Base-by-base conservation (phyloP, 2,329 filamentous ascomycete species). In the Monilinia aucupariae region DNA sequence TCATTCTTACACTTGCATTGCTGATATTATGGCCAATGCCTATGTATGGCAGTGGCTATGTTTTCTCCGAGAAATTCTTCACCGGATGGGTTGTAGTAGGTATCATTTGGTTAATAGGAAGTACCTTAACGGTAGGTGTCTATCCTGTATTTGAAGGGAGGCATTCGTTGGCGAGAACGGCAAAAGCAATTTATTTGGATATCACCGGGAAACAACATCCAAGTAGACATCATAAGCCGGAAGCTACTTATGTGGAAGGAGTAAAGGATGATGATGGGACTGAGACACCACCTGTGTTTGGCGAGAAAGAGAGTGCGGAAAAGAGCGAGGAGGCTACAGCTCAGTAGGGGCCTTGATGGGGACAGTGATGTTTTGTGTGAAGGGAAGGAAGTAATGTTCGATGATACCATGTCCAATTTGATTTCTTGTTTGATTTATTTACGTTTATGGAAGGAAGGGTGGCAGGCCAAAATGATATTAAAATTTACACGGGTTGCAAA, bases 21-120 rank as follows among this genome's bases (percentile, higher is more conserved):
- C 78, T 96, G 0, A 80, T 96, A 2, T 82, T 96, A 20, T 96
- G 92, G 91, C 92, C 92, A 0, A 93, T 96, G 82, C 92, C 92
- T 1, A 86, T 96, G 85, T 96, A 94, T 72, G 92, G 91, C 13
- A 81, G 82, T 0, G 83, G 83, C 0, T 96, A 96, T 73, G 82
- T 96, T 61, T 96, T 94, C 76, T 86, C 82, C 74, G 89, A 90
- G 79, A 81, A 80, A 30, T 94, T 94, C 79, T 94, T 93, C 76
- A 90, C 88, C 0, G 89, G 89, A 52, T 93, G 89, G 89, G 84
- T 92, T 13, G 81, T 85, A 1, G 84, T 91, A 10, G 88, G 87
- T 12, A 89, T 94, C 61, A 79, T 92, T 49, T 94, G 90, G 90
- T 82, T 93, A 68, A 91, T 92, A 74, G 85, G 83, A 70, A 89